A percentile compares a stretch with the other conserved stretches of the same genome.
Evolutionary conservation across 2,329 filamentous ascomycete species (phyloP).

Genomic region (Bisporella sp.): DNA sequence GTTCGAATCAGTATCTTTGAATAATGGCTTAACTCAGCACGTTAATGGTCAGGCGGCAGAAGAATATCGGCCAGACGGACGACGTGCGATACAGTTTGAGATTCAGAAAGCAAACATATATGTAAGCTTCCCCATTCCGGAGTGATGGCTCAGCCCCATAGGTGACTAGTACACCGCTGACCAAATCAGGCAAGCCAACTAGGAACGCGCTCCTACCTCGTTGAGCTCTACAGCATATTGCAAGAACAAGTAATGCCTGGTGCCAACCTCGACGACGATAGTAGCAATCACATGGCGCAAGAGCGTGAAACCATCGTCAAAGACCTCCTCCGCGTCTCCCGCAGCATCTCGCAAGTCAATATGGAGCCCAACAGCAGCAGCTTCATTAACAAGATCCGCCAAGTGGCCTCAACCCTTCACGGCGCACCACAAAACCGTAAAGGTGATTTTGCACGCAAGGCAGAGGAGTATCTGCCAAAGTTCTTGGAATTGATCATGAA

Average conservation of each 20-base stretch:
- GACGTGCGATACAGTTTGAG: conserved; percentile 65
- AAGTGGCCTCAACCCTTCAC: conserved; percentile 74
- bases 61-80: conserved; percentile 10
- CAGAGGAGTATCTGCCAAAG: conserved; percentile 63
- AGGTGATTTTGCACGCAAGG: conserved; percentile 45
- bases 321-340: conserved; percentile 67
- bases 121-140: conserved; percentile 28
- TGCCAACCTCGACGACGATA: conserved; percentile 36
- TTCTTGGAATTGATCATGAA: conserved; percentile 71
- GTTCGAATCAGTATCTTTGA: conserved; percentile 36
- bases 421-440: conserved; percentile 49
- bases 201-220: conserved; percentile 74
- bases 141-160: no score
- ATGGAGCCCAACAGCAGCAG: conserved; percentile 67
- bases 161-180: no score
- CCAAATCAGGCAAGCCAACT: conserved; percentile 50
- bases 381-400: conserved; percentile 75
- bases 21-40: conserved; percentile 30
- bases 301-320: conserved; percentile 80
- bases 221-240: conserved; percentile 78
- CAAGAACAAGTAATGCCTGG: conserved; percentile 42
- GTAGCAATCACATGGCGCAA: conserved; percentile 48
- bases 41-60: conserved; percentile 24
- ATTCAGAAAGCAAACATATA: conserved; percentile 92
- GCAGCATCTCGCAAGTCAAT: conserved; percentile 74